Evolutionary conservation across 176 grass and related monocot species (phyloP).

Genomic region (Oropetium thomaeum): DNA sequence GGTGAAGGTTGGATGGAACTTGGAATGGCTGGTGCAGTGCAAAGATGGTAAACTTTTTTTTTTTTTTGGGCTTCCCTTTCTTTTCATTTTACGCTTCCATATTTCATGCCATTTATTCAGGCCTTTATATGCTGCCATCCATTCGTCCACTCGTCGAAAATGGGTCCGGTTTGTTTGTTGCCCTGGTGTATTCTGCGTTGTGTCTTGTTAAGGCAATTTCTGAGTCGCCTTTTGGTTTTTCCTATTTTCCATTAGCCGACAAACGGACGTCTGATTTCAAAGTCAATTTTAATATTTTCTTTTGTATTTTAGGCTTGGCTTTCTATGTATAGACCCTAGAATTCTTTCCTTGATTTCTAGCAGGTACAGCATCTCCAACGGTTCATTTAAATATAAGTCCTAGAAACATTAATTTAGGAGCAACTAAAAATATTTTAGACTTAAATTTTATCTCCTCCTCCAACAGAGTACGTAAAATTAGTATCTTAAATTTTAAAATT

Average conservation of each 20-base stretch:
- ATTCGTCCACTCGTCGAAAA: neutral
- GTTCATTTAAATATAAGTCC: too few species aligned
- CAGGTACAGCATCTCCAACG: neutral
- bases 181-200: slow-evolving; percentile 17
- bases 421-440: too few species aligned
- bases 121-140: neutral
- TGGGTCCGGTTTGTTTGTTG: neutral
- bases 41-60: slow-evolving; percentile 49
- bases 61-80: neutral
- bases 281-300: neutral
- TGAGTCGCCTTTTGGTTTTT: neutral
- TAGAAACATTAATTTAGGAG: too few species aligned
- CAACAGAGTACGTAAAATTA: too few species aligned
- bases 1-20: neutral
- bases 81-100: slow-evolving; percentile 34
- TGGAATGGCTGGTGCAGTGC: slow-evolving; percentile 23
- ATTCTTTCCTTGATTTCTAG: neutral
- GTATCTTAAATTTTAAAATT: too few species aligned
- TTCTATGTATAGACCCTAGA: neutral
- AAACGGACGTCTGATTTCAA: neutral
- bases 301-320: neutral
- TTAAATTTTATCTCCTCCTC: too few species aligned
- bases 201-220: neutral
- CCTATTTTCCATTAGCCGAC: neutral
- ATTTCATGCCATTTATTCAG: slow-evolving; percentile 42